Percentiles rank a stretch among this genome's conserved stretches.
These are phyloP conservation scores for Polyrhizophydium stewartii DNA, from an alignment of 371 early-diverging fungal species.

Conservation along the genomic window DNA sequence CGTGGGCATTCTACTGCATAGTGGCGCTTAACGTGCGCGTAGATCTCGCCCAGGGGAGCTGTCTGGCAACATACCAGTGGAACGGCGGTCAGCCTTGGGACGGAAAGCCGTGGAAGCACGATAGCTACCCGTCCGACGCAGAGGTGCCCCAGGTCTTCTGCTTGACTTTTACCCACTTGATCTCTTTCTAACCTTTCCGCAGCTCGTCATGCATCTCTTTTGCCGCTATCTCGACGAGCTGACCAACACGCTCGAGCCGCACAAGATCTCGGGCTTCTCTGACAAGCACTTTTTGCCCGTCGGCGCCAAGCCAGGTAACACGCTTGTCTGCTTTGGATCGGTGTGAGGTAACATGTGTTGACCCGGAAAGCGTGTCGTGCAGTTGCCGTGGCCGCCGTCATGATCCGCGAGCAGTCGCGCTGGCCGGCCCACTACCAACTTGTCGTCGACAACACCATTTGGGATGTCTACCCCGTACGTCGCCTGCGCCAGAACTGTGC, in stretches of 20 bases:
- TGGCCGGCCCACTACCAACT: conserved; percentile 27
- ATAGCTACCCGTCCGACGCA: conserved; percentile 20
- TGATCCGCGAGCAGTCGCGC: conserved; percentile 21
- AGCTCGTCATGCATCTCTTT: conserved; percentile 35
- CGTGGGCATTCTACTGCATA: too few species aligned
- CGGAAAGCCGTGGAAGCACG: conserved; percentile 16
- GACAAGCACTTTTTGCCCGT: conserved; percentile 15
- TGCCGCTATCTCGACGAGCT: conserved; percentile 31
- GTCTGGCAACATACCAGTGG: conserved; percentile 30
- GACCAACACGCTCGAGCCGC: conserved; percentile 16
- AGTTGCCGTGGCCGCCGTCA: conserved; percentile 8
- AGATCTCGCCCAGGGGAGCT: conserved; percentile 29
- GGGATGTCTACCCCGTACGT: conserved; percentile 25
- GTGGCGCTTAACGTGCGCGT: too few species aligned
- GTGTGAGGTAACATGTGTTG: neutral
- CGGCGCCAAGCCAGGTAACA: conserved; percentile 14
- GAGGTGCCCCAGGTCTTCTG: conserved; percentile 7
- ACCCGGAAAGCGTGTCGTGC: too few species aligned
- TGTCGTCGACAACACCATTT: conserved; percentile 22
- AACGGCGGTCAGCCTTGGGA: conserved; percentile 17
- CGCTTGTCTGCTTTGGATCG: neutral
- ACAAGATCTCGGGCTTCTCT: conserved; percentile 3
- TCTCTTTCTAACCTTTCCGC: conserved; percentile 2
- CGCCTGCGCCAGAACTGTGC: neutral
- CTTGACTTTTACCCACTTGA: neutral